Evolutionary conservation across 208 protist species (phyloP).

Genomic region (Leishmania tropica): DNA sequence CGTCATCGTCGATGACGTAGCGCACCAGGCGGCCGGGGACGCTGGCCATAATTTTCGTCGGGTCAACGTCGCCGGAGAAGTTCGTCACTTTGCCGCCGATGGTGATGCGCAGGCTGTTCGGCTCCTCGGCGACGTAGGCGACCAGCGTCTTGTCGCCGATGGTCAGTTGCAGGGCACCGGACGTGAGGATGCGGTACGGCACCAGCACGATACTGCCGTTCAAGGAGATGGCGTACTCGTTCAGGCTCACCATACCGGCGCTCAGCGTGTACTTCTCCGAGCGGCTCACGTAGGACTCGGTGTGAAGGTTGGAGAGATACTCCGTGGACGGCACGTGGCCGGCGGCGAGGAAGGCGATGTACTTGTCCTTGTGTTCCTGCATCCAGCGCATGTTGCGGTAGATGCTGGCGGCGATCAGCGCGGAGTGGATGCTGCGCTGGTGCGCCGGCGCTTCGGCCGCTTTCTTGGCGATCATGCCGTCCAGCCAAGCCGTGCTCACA

Average conservation of each 20-base stretch:
- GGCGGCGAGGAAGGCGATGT: conserved; percentile 70
- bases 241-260: conserved; percentile 47
- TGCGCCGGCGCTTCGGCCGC: conserved; percentile 44
- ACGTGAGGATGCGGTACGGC: conserved; percentile 83
- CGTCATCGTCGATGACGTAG: conserved; percentile 93
- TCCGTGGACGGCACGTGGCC: conserved; percentile 88
- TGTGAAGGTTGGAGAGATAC: conserved; percentile 59
- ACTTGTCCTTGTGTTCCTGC: conserved; percentile 66
- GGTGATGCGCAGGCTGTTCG: conserved; percentile 87
- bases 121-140: conserved; percentile 94
- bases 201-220: conserved; percentile 77
- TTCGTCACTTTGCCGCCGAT: conserved; percentile 92
- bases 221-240: conserved; percentile 71
- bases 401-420: conserved; percentile 75
- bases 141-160: conserved; percentile 79
- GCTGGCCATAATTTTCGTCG: conserved; percentile 91
- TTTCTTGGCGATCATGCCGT: conserved; percentile 74
- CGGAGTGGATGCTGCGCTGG: conserved; percentile 66
- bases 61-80: conserved; percentile 95
- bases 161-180: conserved; percentile 79
- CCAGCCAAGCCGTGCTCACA: conserved; percentile 89
- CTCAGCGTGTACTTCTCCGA: conserved; percentile 80
- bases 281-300: conserved; percentile 77
- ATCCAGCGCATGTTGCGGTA: conserved; percentile 55
- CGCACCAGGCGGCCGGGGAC: conserved; percentile 96